Percentiles rank a stretch among this genome's conserved stretches.
Conservation (phyloP, 78 protist genomes). For the slime mould (Dictyostelium discoideum) region DNA sequence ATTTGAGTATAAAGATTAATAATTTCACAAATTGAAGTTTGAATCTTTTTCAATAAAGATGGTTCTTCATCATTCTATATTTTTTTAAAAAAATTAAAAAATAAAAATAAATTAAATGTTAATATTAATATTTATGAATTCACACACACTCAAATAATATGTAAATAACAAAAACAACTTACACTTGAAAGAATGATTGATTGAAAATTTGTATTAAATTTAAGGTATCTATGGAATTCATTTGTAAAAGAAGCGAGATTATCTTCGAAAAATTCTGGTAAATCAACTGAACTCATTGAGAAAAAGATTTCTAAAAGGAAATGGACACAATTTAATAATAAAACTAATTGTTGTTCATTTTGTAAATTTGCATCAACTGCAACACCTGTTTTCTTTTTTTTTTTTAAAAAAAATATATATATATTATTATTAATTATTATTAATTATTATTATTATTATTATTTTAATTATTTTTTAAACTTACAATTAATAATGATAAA, state of each 20-base stretch:
- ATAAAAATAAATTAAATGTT: neutral
- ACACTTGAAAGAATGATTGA: conserved; percentile 31
- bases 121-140: too few relatives aligned
- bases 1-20: conserved; percentile 57
- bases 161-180: neutral
- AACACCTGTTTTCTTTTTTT: neutral
- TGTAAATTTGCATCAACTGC: neutral
- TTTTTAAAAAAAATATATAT: neutral
- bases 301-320: conserved; percentile 64
- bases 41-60: conserved; percentile 46
- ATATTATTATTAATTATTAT: neutral
- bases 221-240: conserved; percentile 46
- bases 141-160: too few relatives aligned
- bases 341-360: neutral
- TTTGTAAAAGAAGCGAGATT: conserved; percentile 76
- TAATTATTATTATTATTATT: neutral
- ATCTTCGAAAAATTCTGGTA: conserved; percentile 94
- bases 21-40: conserved; percentile 79
- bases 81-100: neutral
- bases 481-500: conserved; percentile 41
- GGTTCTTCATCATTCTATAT: conserved; percentile 36
- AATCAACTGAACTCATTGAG: conserved; percentile 78
- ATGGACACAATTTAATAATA: conserved; percentile 11
- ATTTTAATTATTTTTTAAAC: neutral
- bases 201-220: neutral